These are phyloP conservation scores for Phytophthora melonis DNA, from an alignment of 352 stramenopile genomes.

Conservation along the genomic window DNA sequence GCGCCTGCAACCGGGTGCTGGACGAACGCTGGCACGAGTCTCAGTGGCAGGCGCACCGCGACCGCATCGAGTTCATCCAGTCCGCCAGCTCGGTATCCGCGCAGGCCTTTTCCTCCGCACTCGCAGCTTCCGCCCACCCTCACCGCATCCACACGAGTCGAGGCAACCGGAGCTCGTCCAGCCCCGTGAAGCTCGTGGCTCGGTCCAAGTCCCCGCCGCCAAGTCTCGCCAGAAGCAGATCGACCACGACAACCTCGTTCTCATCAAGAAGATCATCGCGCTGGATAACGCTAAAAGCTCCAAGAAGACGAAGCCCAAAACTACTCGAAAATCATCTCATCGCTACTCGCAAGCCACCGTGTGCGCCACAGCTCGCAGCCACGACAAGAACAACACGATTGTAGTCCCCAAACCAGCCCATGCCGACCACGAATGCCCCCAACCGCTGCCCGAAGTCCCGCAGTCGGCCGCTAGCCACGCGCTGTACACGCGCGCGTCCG, in stretches of 20 bases:
- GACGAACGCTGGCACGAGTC: conserved; percentile 55
- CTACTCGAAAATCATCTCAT: not conserved
- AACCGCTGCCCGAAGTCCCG: conserved; percentile 39
- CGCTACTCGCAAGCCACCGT: not conserved
- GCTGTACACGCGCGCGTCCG: conserved; percentile 54
- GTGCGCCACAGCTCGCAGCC: not conserved
- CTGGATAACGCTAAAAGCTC: conserved; percentile 39
- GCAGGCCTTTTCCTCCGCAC: conserved; percentile 33
- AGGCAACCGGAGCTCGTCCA: conserved; percentile 3
- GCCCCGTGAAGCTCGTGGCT: conserved; percentile 29
- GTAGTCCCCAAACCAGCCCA: conserved; percentile 28
- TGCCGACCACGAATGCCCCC: conserved; percentile 32
- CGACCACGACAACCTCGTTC: conserved; percentile 61
- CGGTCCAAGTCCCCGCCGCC: conserved; percentile 49
- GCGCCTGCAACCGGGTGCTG: conserved; percentile 50
- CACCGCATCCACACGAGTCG: conserved; percentile 35
- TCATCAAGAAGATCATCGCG: conserved; percentile 70
- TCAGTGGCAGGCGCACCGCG: conserved; percentile 51
- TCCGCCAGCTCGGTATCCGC: conserved; percentile 35
- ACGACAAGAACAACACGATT: conserved; percentile 32
- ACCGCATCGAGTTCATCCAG: conserved; percentile 61
- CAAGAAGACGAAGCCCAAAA: conserved; percentile 23
- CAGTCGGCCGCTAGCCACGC: conserved; percentile 45
- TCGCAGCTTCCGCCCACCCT: conserved; percentile 33
- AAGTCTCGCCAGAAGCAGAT: conserved; percentile 66